These are phyloP conservation scores for Acorus gramineus DNA, from an alignment of 106 monocot species.

Conservation along the genomic window DNA sequence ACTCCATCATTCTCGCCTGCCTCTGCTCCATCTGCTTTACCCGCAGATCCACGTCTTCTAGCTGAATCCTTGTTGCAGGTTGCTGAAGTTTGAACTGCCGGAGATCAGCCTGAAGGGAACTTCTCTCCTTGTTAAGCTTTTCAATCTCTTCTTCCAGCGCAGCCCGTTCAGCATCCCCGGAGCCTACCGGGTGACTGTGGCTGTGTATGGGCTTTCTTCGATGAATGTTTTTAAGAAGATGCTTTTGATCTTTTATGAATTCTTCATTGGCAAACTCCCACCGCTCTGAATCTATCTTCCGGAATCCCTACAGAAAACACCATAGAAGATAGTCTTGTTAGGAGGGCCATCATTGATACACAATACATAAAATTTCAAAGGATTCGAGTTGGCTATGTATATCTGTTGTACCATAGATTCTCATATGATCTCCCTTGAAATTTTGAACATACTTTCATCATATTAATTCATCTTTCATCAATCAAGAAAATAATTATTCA, in stretches of 20 bases:
- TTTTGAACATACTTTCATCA: no score
- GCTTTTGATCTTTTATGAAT: slow-evolving; percentile 66
- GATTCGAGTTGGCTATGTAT: no score
- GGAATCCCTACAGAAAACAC: slow-evolving; percentile 47
- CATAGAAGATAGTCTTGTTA: no score
- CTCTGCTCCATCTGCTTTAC: slow-evolving; percentile 74
- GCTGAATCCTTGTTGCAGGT: slow-evolving; percentile 36
- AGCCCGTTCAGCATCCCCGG: slow-evolving; percentile 37
- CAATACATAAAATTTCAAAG: no score
- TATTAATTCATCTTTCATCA: no score
- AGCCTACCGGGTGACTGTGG: slow-evolving; percentile 19
- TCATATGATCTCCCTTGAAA: no score
- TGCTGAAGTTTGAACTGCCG: slow-evolving; percentile 47
- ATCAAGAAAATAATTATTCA: no score
- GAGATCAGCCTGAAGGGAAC: slow-evolving; percentile 34
- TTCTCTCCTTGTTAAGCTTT: slow-evolving; percentile 42
- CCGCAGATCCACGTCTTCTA: slow-evolving; percentile 47
- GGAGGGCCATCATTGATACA: no score
- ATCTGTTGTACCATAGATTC: no score
- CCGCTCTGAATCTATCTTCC: slow-evolving; percentile 78
- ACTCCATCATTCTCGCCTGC: slow-evolving; percentile 59
- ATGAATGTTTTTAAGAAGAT: slow-evolving; percentile 84
- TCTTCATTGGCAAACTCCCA: slow-evolving; percentile 91
- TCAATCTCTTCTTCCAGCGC: slow-evolving; percentile 81
- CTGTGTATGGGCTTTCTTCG: slow-evolving; percentile 87